Conservation (phyloP, 345 rosid species). For the Sisymbrium irio region DNA sequence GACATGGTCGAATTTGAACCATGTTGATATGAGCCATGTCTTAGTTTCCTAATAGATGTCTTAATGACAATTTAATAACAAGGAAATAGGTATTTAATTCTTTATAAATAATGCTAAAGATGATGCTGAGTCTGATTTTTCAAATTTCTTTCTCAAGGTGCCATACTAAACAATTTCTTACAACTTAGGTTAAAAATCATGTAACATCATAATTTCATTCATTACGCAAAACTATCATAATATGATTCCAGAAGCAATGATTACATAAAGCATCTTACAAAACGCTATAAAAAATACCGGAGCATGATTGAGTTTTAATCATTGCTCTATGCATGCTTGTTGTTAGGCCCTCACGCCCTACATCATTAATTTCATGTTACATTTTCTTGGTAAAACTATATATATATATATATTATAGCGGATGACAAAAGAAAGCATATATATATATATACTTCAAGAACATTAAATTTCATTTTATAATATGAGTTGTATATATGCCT, state of each 20-base stretch:
- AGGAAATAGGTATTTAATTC: neutral
- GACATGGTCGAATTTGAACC: no score
- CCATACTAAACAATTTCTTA: neutral
- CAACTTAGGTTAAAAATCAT: neutral
- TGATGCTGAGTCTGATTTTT: neutral
- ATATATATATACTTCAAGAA: neutral
- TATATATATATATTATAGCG: neutral
- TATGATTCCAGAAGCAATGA: constrained; percentile 11
- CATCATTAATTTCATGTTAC: constrained; percentile 24
- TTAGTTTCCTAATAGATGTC: neutral
- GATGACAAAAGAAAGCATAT: neutral
- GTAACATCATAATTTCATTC: neutral
- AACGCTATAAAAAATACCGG: constrained; percentile 8
- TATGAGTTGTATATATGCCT: no score
- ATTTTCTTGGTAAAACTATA: constrained; percentile 11
- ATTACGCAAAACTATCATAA: neutral
- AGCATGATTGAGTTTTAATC: constrained; percentile 34
- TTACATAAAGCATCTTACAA: neutral
- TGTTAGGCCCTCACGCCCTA: constrained; percentile 32
- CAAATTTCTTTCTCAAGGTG: constrained; percentile 8
- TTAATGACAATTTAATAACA: neutral
- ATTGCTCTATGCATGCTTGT: constrained; percentile 35
- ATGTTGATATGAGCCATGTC: neutral
- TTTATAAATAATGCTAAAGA: neutral
- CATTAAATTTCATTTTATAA: no score